Base-by-base conservation (phyloP, 768 basidiomycete species). In the Pilatotrama ljubarskyi region DNA sequence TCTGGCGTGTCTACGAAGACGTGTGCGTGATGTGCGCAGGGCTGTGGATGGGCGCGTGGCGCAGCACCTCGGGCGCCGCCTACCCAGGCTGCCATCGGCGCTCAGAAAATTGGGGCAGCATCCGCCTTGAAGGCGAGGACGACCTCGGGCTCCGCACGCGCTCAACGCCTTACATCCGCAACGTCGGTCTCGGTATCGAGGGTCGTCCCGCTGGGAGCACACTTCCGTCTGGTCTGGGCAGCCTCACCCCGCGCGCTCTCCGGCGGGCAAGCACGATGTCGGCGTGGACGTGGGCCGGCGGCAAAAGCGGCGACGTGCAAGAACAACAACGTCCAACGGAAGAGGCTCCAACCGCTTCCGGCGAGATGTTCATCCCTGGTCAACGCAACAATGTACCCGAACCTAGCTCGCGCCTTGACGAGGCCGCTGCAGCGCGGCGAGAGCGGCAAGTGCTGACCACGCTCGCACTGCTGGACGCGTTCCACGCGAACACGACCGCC, bases 1-100 rank as follows among this genome's bases (percentile, higher is more conserved):
- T 82, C 8, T 92, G 90, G 90, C 82, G 84, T 24, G 77, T 93
- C 13, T 94, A 93, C 66, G 91, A 94, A 73, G 92, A 93, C 60
- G 87, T 88, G 20, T 93, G 92, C 62, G 76, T 92, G 40, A 77
- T 91, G 44, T 93, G 91, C 66, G 91, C 90, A 0, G 84, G 88
- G 2, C 78, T 91, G n/a, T 93, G 90, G 90, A 81, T 87, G 66
- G 88, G 90, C 14, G 78, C 81, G 3, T 89, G 80, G 84, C 78
- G 86, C 26, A 75, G 76, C 35, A 79, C 81, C 56, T 79, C 83
- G 0, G 63, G 72, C 0, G 67, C 73, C 51, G 79, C 82, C 1
- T 85, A 84, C 63, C 80, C 83, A 1, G 79, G 80, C 7, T 77
- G 73, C 8, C 73, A 78, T 36, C 80, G 79, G 7, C 70, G 79